Conservation (phyloP, 2,329 filamentous ascomycete species). For the Metarhizium rileyi region DNA sequence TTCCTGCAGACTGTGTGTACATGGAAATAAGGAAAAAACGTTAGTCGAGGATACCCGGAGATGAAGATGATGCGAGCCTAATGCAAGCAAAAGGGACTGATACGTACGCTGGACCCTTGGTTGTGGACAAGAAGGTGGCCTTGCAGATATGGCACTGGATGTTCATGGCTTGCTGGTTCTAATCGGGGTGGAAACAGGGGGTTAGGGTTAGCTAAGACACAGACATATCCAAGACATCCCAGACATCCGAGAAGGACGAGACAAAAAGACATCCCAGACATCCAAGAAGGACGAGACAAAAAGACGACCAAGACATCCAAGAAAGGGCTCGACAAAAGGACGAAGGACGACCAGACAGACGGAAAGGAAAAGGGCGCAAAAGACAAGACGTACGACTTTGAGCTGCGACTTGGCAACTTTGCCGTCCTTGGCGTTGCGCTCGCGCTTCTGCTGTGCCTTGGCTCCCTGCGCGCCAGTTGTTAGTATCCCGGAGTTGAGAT, state of each 20-base stretch:
- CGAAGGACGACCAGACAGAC: no score
- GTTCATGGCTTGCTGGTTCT: constrained; percentile 66
- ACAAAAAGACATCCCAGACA: no score
- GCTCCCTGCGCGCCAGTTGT: constrained; percentile 37
- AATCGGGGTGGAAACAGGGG: constrained; percentile 3
- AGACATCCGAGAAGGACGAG: no score
- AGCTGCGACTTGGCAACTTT: constrained; percentile 55
- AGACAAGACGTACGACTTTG: constrained; percentile 47
- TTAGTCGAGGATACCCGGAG: neutral
- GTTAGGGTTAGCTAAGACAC: constrained; percentile 9
- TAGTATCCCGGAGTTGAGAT: neutral
- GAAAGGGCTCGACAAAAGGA: no score
- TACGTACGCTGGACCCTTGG: constrained; percentile 58
- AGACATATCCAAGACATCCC: no score
- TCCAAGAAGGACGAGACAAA: no score
- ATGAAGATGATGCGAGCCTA: neutral
- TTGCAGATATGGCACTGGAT: constrained; percentile 72
- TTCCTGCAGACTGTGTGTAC: constrained; percentile 48
- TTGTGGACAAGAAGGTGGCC: constrained; percentile 70
- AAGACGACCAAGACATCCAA: no score
- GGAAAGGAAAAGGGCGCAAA: neutral
- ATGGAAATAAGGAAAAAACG: neutral
- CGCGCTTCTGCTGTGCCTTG: constrained; percentile 62
- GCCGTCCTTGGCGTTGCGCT: constrained; percentile 56
- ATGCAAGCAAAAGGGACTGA: neutral